Evolutionary conservation across 805 yeast species (phyloP).

Genomic region (Komagataella populi): DNA sequence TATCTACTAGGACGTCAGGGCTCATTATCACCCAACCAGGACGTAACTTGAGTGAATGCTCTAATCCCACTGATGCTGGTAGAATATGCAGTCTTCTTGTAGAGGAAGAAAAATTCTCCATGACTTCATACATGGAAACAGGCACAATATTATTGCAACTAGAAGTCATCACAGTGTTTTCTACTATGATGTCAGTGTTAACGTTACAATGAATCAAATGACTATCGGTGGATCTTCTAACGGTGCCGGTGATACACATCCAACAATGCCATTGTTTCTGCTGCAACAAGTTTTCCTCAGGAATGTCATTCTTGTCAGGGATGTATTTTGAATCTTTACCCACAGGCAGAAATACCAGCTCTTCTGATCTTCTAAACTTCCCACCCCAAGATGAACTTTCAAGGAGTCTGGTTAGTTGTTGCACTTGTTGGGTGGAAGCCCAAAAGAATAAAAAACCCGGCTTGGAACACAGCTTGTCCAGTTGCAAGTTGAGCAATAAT

Average conservation of each 20-base stretch:
- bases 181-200: slow-evolving; percentile 78
- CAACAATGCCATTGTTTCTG: slow-evolving; percentile 93
- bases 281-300: slow-evolving; percentile 39
- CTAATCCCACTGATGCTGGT: slow-evolving; percentile 56
- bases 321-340: slow-evolving; percentile 50
- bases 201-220: slow-evolving; percentile 86
- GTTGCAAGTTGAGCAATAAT: slow-evolving; percentile 48
- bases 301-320: slow-evolving; percentile 28
- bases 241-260: slow-evolving; percentile 96
- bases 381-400: slow-evolving; percentile 24
- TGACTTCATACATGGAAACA: slow-evolving; percentile 60
- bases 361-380: slow-evolving; percentile 81
- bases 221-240: slow-evolving; percentile 70
- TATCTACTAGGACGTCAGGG: slow-evolving; percentile 70
- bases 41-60: slow-evolving; percentile 50
- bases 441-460: slow-evolving; percentile 84
- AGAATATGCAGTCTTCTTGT: slow-evolving; percentile 75
- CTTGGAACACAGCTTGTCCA: slow-evolving; percentile 60
- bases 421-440: slow-evolving; percentile 68
- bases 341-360: slow-evolving; percentile 69
- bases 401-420: slow-evolving; percentile 42
- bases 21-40: slow-evolving; percentile 87
- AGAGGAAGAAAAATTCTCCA: slow-evolving; percentile 81
- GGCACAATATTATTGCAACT: slow-evolving; percentile 45
- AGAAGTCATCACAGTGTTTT: slow-evolving; percentile 18